Percentiles rank a stretch among this genome's conserved stretches.
phyloP scores from a whole-genome alignment of 371 early-diverging fungal species.

The Dinochytrium kinnereticum region DNA sequence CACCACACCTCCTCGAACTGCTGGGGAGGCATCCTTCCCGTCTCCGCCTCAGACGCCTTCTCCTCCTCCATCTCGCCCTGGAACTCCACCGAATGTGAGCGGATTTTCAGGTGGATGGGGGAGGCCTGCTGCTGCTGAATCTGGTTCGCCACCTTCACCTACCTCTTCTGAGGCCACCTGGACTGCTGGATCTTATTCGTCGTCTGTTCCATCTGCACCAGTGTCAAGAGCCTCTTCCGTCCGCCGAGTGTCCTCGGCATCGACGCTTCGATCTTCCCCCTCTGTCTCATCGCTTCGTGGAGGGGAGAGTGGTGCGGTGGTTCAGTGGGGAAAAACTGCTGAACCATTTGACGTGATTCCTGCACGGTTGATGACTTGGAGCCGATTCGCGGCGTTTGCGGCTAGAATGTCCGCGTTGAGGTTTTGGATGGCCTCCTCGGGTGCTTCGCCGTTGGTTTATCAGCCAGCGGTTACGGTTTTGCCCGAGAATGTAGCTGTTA shows the following conservation, averaged over 20 bases:
- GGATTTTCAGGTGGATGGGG: not conserved
- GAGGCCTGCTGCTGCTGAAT: not conserved
- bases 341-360: not conserved
- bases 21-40: not conserved
- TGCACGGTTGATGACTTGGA: not conserved
- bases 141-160: not conserved
- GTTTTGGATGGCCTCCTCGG: not conserved
- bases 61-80: constrained; percentile 2
- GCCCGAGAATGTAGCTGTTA: not conserved
- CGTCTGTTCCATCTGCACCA: not conserved
- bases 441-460: not conserved
- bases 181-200: not conserved
- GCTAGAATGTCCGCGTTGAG: not conserved
- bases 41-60: not conserved
- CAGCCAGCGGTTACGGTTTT: not conserved
- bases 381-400: not conserved
- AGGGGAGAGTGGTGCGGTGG: not conserved
- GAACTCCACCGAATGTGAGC: not conserved
- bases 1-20: not conserved
- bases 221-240: not conserved
- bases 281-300: not conserved
- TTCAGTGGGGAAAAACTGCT: not conserved
- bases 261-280: not conserved
- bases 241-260: not conserved
- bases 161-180: not conserved